These are phyloP conservation scores for Psilocybe sp. DNA, from an alignment of 768 basidiomycete species.

Conservation along the genomic window DNA sequence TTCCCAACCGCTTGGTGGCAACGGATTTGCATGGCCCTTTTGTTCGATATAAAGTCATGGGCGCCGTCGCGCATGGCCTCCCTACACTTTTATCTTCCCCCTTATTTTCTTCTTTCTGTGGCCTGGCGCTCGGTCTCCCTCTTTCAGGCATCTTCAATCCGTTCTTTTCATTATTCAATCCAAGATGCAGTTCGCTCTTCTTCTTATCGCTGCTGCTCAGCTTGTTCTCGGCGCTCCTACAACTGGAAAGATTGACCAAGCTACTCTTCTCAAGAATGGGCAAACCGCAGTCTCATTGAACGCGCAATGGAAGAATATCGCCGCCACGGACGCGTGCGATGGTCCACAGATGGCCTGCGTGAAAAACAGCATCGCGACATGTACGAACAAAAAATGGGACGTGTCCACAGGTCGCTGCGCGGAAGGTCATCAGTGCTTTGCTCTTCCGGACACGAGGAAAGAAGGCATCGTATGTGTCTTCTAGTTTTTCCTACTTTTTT, in stretches of 20 bases:
- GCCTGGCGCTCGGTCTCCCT: slow-evolving; percentile 32
- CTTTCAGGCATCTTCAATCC: slow-evolving; percentile 10
- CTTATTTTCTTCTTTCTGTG: slow-evolving; percentile 15
- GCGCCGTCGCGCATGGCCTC: neutral
- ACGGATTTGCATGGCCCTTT: no score
- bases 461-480: slow-evolving; percentile 43
- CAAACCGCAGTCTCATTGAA: slow-evolving; percentile 51
- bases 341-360: slow-evolving; percentile 47
- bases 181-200: slow-evolving; percentile 14
- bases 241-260: slow-evolving; percentile 28
- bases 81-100: slow-evolving; percentile 5
- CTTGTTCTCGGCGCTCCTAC: slow-evolving; percentile 17
- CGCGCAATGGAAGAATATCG: slow-evolving; percentile 38
- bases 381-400: slow-evolving; percentile 39
- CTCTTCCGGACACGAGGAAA: slow-evolving; percentile 40
- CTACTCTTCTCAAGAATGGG: slow-evolving; percentile 46
- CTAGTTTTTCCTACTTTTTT: no score
- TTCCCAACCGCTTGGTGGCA: no score
- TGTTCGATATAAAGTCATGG: slow-evolving; percentile 1
- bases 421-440: slow-evolving; percentile 43
- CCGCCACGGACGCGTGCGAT: slow-evolving; percentile 40
- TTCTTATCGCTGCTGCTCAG: slow-evolving; percentile 12
- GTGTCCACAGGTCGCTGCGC: slow-evolving; percentile 31
- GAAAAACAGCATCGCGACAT: slow-evolving; percentile 34
- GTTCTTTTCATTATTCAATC: slow-evolving; percentile 1